phyloP scores from a whole-genome alignment of 441 rosid genomes.

The Corymbia calophylla region DNA sequence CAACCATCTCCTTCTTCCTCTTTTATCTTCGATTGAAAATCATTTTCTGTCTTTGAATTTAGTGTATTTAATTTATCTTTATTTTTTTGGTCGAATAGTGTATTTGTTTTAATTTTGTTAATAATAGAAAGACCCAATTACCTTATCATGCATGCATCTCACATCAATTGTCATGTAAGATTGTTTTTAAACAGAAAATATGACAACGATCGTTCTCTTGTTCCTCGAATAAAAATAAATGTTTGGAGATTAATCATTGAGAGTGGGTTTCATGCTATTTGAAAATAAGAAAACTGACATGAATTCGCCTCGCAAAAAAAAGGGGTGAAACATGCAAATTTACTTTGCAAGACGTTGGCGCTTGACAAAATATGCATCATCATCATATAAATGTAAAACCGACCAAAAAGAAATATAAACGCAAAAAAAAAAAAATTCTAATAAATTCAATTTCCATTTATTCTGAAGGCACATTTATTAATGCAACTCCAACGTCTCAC shows the following conservation, averaged over 20 bases:
- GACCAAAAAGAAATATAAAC: neutral
- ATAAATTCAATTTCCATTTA: neutral
- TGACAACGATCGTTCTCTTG: too few relatives aligned
- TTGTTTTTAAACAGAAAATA: too few relatives aligned
- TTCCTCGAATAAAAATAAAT: too few relatives aligned
- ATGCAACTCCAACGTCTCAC: neutral
- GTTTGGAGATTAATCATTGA: neutral
- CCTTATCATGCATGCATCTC: accelerated
- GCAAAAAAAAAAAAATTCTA: neutral
- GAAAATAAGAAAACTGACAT: neutral
- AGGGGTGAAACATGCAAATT: neutral
- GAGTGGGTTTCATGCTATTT: neutral
- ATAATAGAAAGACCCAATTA: neutral
- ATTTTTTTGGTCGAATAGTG: too few relatives aligned
- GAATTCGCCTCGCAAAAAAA: neutral
- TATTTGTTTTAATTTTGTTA: too few relatives aligned
- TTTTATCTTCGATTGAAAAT: neutral
- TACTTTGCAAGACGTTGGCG: neutral
- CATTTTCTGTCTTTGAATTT: neutral
- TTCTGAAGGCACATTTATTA: neutral
- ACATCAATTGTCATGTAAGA: too few relatives aligned
- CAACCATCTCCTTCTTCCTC: accelerated
- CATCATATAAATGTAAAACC: too few relatives aligned
- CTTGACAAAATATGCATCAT: neutral
- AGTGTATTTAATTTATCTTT: too few relatives aligned